phyloP scores from a whole-genome alignment of 202 grass and related monocot species.

The Eragrostis tef region DNA sequence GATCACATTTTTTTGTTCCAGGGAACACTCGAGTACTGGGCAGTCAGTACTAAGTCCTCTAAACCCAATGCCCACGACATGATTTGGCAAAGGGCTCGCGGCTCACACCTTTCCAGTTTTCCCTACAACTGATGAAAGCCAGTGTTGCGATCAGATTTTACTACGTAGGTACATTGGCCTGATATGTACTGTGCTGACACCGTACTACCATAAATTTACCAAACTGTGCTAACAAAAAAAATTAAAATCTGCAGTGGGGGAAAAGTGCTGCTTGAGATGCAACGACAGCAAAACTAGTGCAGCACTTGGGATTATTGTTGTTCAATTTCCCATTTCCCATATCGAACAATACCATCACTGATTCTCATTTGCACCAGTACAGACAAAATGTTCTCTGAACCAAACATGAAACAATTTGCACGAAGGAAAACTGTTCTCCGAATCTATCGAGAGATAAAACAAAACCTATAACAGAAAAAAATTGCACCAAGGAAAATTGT shows the following conservation, averaged over 20 bases:
- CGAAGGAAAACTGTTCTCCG: not conserved
- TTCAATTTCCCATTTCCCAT: not conserved
- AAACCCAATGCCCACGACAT: slow-evolving; percentile 42
- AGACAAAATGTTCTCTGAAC: not conserved
- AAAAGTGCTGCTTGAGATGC: not conserved
- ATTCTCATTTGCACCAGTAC: not conserved
- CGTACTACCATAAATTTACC: not conserved
- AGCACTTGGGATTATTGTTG: not conserved
- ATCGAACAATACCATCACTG: too few relatives aligned
- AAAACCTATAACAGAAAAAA: not conserved
- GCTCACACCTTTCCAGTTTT: not conserved
- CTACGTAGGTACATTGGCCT: not conserved
- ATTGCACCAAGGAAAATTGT: not conserved
- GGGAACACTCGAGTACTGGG: slow-evolving; percentile 49
- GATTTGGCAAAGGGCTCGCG: slow-evolving; percentile 34
- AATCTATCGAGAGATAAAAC: not conserved
- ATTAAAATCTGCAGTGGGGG: not conserved
- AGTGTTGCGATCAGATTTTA: not conserved
- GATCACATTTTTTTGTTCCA: slow-evolving; percentile 23
- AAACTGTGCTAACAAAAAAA: not conserved
- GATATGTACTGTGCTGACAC: not conserved
- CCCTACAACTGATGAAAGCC: slow-evolving; percentile 38
- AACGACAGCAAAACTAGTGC: not conserved
- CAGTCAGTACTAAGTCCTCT: slow-evolving; percentile 29
- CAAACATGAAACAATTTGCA: not conserved